Evolutionary conservation across 345 rosid genomes (phyloP).

Genomic region (thale cress (Arabidopsis thaliana)): TAIR10.1 NC_003075.7:16215501-16216000

Average conservation of each 20-base stretch:
- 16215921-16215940: not conserved
- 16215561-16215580: conserved; percentile 61
- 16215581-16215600: conserved; percentile 61
- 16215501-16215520: conserved; percentile 52
- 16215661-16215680: not conserved
- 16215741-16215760: conserved; percentile 39
- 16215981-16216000: not conserved
- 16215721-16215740: conserved; percentile 57
- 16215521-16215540: conserved; percentile 46
- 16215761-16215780: conserved; percentile 42
- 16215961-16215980: not conserved
- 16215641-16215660: not conserved
- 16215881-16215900: conserved; percentile 8
- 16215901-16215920: not conserved
- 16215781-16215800: conserved; percentile 12
- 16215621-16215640: not conserved
- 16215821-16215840: conserved; percentile 24
- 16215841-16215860: not conserved
- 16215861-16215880: conserved; percentile 9
- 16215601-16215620: conserved; percentile 49
- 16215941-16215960: not conserved
- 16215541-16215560: conserved; percentile 54
- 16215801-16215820: conserved; percentile 30
- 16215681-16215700: not conserved
- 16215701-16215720: conserved; percentile 54